Conservation (phyloP, 169 alveolate genomes). For the Babesia sp. region DNA sequence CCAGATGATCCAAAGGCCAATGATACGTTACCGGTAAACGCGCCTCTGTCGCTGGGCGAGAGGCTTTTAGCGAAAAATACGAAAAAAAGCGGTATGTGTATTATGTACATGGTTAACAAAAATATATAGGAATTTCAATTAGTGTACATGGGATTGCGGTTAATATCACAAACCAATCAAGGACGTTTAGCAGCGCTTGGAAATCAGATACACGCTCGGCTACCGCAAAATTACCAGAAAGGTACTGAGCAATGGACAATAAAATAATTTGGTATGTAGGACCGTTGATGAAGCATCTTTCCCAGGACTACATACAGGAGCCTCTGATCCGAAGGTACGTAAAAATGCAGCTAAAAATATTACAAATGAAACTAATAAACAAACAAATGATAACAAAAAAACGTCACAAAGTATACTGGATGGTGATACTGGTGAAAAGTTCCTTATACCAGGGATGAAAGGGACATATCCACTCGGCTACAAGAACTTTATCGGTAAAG, state of each 20-base stretch:
- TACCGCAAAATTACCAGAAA: background rate
- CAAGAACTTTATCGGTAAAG: conserved; percentile 61
- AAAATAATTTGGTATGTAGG: background rate
- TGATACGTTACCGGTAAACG: background rate
- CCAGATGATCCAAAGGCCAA: background rate
- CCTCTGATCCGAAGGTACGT: background rate
- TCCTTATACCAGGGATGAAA: conserved; percentile 68
- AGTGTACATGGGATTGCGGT: conserved; percentile 67
- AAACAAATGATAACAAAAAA: background rate
- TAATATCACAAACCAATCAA: conserved; percentile 49
- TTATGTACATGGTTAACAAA: background rate
- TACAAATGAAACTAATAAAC: background rate
- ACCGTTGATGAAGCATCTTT: conserved; percentile 52
- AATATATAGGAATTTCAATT: conserved; percentile 47
- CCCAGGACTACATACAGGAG: conserved; percentile 52
- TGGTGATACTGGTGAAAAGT: conserved; percentile 52
- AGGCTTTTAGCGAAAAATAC: conserved; percentile 24
- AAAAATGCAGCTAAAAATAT: conserved; percentile 1
- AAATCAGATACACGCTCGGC: conserved; percentile 33
- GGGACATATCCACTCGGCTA: conserved; percentile 65
- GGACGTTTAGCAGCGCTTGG: conserved; percentile 65
- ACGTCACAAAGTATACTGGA: background rate
- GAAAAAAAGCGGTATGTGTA: conserved; percentile 50
- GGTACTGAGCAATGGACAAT: background rate
- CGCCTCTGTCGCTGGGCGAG: conserved; percentile 59